Percentiles rank a stretch among this genome's conserved stretches.
Conservation (phyloP, 2,329 filamentous ascomycete genomes). For the Alternaria rosae region DNA sequence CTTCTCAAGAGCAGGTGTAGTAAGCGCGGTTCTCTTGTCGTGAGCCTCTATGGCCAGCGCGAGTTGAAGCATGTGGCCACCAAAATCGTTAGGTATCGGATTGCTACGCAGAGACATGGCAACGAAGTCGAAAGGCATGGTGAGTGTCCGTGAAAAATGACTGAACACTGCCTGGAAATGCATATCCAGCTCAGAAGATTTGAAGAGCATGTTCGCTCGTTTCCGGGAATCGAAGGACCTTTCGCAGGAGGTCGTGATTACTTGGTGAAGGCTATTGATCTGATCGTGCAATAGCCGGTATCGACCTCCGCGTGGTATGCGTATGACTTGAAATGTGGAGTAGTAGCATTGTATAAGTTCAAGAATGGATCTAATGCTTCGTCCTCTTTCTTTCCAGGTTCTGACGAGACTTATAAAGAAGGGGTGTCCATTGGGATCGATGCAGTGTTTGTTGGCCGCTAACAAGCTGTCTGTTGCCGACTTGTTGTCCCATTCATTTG, state of each 20-base stretch:
- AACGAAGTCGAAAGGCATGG: slow-evolving; percentile 61
- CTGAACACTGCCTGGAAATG: slow-evolving; percentile 61
- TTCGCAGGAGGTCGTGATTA: slow-evolving; percentile 52
- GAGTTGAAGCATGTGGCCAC: slow-evolving; percentile 59
- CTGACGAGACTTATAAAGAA: slow-evolving; percentile 11
- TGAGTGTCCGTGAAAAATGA: slow-evolving; percentile 57
- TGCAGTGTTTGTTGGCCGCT: slow-evolving; percentile 1
- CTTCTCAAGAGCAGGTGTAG: not conserved
- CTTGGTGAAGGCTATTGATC: slow-evolving; percentile 54
- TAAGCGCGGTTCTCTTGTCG: not conserved
- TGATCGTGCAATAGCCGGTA: slow-evolving; percentile 61
- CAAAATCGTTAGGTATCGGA: slow-evolving; percentile 58
- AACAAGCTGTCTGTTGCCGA: slow-evolving; percentile 52
- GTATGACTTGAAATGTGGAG: slow-evolving; percentile 55
- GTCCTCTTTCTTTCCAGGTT: slow-evolving; percentile 14
- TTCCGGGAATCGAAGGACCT: slow-evolving; percentile 5
- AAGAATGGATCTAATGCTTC: slow-evolving; percentile 16
- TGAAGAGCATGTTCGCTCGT: slow-evolving; percentile 53
- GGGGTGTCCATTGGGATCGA: not conserved
- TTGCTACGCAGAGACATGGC: slow-evolving; percentile 55
- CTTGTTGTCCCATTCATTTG: slow-evolving; percentile 54
- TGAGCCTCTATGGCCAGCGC: slow-evolving; percentile 49
- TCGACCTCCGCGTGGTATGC: slow-evolving; percentile 56
- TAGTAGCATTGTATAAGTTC: slow-evolving; percentile 55
- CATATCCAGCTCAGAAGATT: slow-evolving; percentile 55